phyloP scores from a whole-genome alignment of 371 early-diverging fungal genomes.

The Coemansia sp. region DNA sequence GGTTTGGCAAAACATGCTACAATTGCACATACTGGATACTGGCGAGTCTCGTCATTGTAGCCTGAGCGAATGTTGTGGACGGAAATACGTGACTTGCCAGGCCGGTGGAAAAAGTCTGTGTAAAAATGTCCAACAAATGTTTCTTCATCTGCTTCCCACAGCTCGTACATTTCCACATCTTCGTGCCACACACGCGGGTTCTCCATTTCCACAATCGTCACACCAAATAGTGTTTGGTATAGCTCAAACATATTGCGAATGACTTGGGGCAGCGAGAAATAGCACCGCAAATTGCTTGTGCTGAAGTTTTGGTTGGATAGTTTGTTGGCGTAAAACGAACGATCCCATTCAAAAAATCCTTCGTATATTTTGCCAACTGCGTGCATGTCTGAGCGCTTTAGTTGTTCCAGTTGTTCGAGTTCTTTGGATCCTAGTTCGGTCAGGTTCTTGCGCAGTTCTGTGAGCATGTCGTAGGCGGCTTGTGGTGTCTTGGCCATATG shows the following conservation, averaged over 20 bases:
- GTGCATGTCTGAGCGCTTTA: slow-evolving; percentile 54
- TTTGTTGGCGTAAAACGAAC: slow-evolving; percentile 64
- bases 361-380: slow-evolving; percentile 29
- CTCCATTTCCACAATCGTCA: slow-evolving; percentile 61
- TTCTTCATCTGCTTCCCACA: slow-evolving; percentile 57
- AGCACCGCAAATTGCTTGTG: slow-evolving; percentile 60
- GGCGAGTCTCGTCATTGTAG: slow-evolving; percentile 52
- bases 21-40: slow-evolving; percentile 71
- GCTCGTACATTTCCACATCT: slow-evolving; percentile 65
- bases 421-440: slow-evolving; percentile 59
- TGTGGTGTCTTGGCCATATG: slow-evolving; percentile 79
- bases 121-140: slow-evolving; percentile 69
- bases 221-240: slow-evolving; percentile 61
- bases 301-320: slow-evolving; percentile 69
- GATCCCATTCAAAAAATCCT: slow-evolving; percentile 68
- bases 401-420: slow-evolving; percentile 54
- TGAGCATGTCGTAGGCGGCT: slow-evolving; percentile 63
- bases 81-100: slow-evolving; percentile 68
- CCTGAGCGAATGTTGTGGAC: slow-evolving; percentile 64
- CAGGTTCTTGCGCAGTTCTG: slow-evolving; percentile 58
- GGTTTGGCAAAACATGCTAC: slow-evolving; percentile 76
- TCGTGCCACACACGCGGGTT: slow-evolving; percentile 53
- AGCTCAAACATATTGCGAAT: slow-evolving; percentile 63
- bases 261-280: slow-evolving; percentile 65
- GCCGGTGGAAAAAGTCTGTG: slow-evolving; percentile 71